A percentile compares a stretch with the other conserved stretches of the same genome.
phyloP scores from a whole-genome alignment of 2,329 filamentous ascomycete genomes.

The Fusarium graminum region DNA sequence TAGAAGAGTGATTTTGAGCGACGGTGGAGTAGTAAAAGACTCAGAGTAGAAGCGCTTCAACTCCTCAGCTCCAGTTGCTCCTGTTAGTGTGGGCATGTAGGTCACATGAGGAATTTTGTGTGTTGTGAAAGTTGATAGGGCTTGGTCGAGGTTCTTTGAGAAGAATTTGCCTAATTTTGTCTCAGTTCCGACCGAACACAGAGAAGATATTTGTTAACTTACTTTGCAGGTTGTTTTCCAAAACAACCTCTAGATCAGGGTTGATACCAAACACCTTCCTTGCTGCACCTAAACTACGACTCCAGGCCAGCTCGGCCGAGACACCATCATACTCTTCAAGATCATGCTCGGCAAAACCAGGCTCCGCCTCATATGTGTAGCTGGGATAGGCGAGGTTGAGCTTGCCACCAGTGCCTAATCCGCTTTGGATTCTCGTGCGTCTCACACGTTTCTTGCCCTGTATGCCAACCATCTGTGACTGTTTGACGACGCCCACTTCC shows the following conservation, averaged over 20 bases:
- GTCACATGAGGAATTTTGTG: conserved; percentile 76
- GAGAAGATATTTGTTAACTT: conserved; percentile 49
- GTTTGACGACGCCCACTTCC: conserved; percentile 58
- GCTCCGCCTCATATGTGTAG: conserved; percentile 62
- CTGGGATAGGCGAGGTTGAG: conserved; percentile 55
- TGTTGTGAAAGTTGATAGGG: conserved; percentile 71
- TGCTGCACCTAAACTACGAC: conserved; percentile 71
- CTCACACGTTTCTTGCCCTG: conserved; percentile 58
- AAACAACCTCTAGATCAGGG: conserved; percentile 73
- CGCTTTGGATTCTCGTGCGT: conserved; percentile 53
- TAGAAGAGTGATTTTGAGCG: conserved; percentile 70
- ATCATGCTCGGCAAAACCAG: conserved; percentile 79
- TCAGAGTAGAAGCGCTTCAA: conserved; percentile 74
- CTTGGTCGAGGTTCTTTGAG: conserved; percentile 68
- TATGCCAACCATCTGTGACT: conserved; percentile 60
- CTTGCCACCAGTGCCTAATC: conserved; percentile 55
- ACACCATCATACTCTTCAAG: conserved; percentile 75
- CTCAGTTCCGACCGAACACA: background rate
- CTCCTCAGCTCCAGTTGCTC: conserved; percentile 70
- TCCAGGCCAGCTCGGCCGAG: conserved; percentile 75
- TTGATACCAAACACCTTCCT: conserved; percentile 73
- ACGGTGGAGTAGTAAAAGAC: conserved; percentile 74
- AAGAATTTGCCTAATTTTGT: conserved; percentile 63
- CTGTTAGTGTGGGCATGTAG: conserved; percentile 73
- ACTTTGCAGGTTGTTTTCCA: conserved; percentile 74